A percentile compares a stretch with the other conserved stretches of the same genome.
Conservation (phyloP, 2,329 filamentous ascomycete genomes). For the Pyricularia grisea region DNA sequence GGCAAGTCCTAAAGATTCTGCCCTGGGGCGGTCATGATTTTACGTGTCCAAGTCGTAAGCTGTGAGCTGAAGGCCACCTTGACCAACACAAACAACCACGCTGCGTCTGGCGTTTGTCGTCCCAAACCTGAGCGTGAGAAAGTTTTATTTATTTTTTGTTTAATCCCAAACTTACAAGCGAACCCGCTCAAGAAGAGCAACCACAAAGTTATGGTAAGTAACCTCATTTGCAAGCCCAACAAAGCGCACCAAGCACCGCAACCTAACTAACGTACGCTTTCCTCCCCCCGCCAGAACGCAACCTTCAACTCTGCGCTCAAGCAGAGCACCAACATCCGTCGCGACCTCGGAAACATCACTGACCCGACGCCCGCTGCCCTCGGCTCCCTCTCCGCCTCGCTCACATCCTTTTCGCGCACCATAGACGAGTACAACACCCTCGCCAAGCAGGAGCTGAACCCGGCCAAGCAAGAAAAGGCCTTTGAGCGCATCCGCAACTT, state of each 20-base stretch:
- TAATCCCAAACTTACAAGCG: not conserved
- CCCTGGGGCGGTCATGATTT: slow-evolving; percentile 1
- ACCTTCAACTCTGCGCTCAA: slow-evolving; percentile 82
- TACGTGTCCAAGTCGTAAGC: slow-evolving; percentile 1
- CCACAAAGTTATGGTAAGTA: not conserved
- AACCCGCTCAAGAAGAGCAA: not conserved
- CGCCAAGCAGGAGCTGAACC: slow-evolving; percentile 79
- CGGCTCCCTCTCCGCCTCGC: slow-evolving; percentile 63
- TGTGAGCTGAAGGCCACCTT: not conserved
- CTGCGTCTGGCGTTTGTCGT: not conserved
- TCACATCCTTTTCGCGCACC: slow-evolving; percentile 69
- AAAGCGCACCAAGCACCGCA: not conserved
- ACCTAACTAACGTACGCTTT: not conserved
- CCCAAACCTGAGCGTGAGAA: not conserved
- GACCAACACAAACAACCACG: not conserved
- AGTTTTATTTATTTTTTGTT: not conserved
- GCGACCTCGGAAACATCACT: slow-evolving; percentile 50
- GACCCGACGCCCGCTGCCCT: slow-evolving; percentile 41
- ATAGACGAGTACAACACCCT: slow-evolving; percentile 86
- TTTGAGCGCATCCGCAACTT: slow-evolving; percentile 79
- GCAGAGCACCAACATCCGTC: slow-evolving; percentile 72
- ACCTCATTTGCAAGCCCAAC: not conserved
- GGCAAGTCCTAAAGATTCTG: not conserved
- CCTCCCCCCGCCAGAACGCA: slow-evolving; percentile 48
- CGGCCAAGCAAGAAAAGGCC: slow-evolving; percentile 87